phyloP scores from a whole-genome alignment of 108 stramenopile species.

The Skeletonema tropicum region DNA sequence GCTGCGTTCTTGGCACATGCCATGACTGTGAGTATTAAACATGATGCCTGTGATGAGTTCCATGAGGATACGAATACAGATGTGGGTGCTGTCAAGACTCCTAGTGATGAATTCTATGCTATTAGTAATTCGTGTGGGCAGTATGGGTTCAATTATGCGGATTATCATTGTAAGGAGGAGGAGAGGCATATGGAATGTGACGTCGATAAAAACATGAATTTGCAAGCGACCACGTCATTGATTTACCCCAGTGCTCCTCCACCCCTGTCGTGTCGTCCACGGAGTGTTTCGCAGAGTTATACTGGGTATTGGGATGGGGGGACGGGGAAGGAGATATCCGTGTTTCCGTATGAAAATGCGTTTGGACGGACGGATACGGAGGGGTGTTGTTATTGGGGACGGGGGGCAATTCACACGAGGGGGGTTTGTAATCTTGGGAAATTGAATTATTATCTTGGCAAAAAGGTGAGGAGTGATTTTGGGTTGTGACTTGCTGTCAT shows the following conservation, averaged over 20 bases:
- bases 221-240: conserved; percentile 33
- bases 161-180: conserved; percentile 27
- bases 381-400: conserved; percentile 59
- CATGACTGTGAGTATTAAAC: conserved; percentile 33
- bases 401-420: conserved; percentile 50
- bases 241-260: conserved; percentile 44
- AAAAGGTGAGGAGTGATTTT: too few relatives aligned
- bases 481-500: too few relatives aligned
- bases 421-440: conserved; percentile 58
- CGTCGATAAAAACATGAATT: conserved; percentile 37
- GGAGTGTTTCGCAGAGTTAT: conserved; percentile 19
- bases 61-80: conserved; percentile 36
- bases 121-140: conserved; percentile 56
- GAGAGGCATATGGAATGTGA: conserved; percentile 52
- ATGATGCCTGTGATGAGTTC: conserved; percentile 45
- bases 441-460: conserved; percentile 52
- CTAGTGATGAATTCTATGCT: conserved; percentile 25
- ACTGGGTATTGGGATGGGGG: conserved; percentile 50
- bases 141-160: conserved; percentile 36
- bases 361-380: conserved; percentile 52
- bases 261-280: conserved; percentile 41
- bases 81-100: not conserved
- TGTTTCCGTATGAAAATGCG: conserved; percentile 35
- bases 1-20: conserved; percentile 40
- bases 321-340: conserved; percentile 17